Evolutionary conservation across 1,284 basidiomycete species (phyloP).

Genomic region (Melampsora occidentalis): DNA sequence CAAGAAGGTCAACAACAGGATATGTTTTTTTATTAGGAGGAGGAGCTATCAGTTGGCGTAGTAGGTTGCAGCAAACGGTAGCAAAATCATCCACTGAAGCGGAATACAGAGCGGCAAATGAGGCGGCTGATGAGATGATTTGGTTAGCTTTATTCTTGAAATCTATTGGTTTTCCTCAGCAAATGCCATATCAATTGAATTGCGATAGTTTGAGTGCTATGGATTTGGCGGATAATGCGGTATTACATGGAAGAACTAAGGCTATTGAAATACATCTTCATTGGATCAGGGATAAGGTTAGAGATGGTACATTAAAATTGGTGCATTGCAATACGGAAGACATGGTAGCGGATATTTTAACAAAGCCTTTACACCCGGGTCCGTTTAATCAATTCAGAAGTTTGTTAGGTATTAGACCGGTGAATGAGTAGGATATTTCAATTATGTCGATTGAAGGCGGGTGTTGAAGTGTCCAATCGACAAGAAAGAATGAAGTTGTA

Average conservation of each 20-base stretch:
- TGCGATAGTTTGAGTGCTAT: no score
- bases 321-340: no score
- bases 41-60: slow-evolving; percentile 22
- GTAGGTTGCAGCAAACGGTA: slow-evolving; percentile 26
- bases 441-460: no score
- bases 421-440: no score
- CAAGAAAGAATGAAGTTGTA: no score
- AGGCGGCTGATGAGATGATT: slow-evolving; percentile 5
- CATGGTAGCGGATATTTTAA: not conserved
- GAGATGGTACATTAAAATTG: not conserved
- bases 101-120: slow-evolving; percentile 21
- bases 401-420: not conserved
- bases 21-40: slow-evolving; percentile 24
- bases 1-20: slow-evolving; percentile 33
- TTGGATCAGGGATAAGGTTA: no score
- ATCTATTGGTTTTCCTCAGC: not conserved
- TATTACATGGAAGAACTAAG: no score
- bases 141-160: slow-evolving; percentile 9
- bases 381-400: not conserved
- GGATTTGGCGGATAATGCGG: no score
- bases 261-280: no score
- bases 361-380: not conserved
- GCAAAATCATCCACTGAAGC: slow-evolving; percentile 37
- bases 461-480: no score
- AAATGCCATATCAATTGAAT: no score